A percentile compares a stretch with the other conserved stretches of the same genome.
Conservation (phyloP, 805 yeast genomes). For the Ogataea pini region DNA sequence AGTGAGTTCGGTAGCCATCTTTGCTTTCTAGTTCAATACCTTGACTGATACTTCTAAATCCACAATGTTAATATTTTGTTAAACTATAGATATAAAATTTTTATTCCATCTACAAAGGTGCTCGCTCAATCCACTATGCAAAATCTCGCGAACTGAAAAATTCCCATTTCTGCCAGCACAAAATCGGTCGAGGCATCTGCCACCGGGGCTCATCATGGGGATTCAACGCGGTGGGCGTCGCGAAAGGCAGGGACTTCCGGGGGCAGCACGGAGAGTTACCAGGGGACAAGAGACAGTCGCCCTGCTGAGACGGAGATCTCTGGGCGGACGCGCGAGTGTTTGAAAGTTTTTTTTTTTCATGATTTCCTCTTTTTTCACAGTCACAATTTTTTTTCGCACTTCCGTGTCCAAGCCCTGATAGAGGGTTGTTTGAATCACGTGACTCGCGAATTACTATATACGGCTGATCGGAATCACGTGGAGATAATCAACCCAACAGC, state of each 20-base stretch:
- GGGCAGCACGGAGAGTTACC: background rate
- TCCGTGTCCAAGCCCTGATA: background rate
- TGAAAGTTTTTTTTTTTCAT: background rate
- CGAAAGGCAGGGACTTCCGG: background rate
- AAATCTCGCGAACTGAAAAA: constrained; percentile 8
- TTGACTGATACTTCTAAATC: background rate
- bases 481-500: constrained; percentile 33
- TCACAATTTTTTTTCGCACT: background rate
- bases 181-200: background rate
- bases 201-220: background rate
- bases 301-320: background rate
- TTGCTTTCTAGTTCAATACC: constrained; percentile 28
- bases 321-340: background rate
- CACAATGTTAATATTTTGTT: background rate
- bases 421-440: constrained; percentile 12
- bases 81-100: constrained; percentile 5
- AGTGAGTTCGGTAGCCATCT: constrained; percentile 99
- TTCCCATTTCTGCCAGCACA: constrained; percentile 3
- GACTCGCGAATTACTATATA: background rate
- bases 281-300: background rate
- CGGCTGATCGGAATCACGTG: constrained; percentile 5
- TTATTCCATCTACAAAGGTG: constrained; percentile 2
- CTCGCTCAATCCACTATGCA: background rate
- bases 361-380: constrained; percentile 19
- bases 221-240: background rate